Percentiles rank a stretch among this genome's conserved stretches.
Evolutionary conservation across 495 filamentous ascomycete genomes (phyloP).

Genomic region (Penicillium parvum): DNA sequence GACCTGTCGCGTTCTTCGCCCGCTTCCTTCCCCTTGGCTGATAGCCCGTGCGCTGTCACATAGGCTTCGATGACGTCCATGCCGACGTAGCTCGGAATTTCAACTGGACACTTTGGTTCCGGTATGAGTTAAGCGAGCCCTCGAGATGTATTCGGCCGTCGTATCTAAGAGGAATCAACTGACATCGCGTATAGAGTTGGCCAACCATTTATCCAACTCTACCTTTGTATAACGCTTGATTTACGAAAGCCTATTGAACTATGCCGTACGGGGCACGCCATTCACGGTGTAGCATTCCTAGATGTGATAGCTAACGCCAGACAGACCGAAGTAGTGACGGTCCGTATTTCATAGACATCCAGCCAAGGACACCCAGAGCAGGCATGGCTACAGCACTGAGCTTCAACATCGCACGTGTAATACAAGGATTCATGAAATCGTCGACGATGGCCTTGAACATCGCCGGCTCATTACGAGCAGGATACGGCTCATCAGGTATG

Average conservation of each 20-base stretch:
- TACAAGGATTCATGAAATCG: constrained; percentile 5
- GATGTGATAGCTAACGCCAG: constrained; percentile 20
- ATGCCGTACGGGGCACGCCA: constrained; percentile 9
- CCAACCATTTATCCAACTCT: constrained; percentile 22
- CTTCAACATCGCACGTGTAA: constrained; percentile 10
- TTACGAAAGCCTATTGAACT: constrained; percentile 15
- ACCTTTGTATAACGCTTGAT: constrained; percentile 8
- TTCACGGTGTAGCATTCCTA: constrained; percentile 9
- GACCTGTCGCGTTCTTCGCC: too few relatives aligned
- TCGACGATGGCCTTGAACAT: constrained; percentile 18
- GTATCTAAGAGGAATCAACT: not conserved
- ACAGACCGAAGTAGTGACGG: too few relatives aligned
- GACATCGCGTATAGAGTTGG: constrained; percentile 14
- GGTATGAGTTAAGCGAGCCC: not conserved
- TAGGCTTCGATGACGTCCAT: constrained; percentile 13
- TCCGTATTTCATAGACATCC: constrained; percentile 12
- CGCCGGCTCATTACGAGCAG: constrained; percentile 23
- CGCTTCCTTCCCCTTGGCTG: too few relatives aligned
- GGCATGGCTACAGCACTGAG: constrained; percentile 9
- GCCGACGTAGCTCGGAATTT: constrained; percentile 18
- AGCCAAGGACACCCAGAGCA: constrained; percentile 8
- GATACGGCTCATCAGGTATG: constrained; percentile 20
- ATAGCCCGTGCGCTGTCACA: too few relatives aligned
- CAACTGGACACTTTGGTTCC: constrained; percentile 15
- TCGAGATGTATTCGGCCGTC: not conserved